phyloP scores from a whole-genome alignment of 306 rosid species.

The Acmispon strigosus region DNA sequence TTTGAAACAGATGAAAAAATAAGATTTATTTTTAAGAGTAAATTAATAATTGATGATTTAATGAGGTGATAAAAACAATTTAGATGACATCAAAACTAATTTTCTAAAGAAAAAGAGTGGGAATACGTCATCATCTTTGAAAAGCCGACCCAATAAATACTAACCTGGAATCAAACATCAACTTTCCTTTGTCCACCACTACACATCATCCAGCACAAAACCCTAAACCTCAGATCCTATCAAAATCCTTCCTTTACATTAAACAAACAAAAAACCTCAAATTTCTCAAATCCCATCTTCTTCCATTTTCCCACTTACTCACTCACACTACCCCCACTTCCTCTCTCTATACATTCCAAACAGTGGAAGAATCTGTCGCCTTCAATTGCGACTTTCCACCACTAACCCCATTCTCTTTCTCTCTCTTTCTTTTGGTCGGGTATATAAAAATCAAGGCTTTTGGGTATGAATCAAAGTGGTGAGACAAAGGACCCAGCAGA shows the following conservation, averaged over 20 bases:
- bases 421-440: constrained; percentile 17
- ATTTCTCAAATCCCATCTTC: constrained; percentile 2
- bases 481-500: constrained; percentile 55
- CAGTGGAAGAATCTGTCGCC: constrained; percentile 87
- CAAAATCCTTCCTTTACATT: neutral
- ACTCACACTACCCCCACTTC: constrained; percentile 41
- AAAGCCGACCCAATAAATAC: neutral
- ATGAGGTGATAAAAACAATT: too few species aligned
- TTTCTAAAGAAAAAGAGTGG: too few species aligned
- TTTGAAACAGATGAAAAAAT: too few species aligned
- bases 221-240: neutral
- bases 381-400: constrained; percentile 95
- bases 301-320: too few species aligned
- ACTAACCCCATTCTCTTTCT: constrained; percentile 32
- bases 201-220: neutral
- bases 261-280: constrained; percentile 27
- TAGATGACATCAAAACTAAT: too few species aligned
- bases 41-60: too few species aligned
- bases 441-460: constrained; percentile 51
- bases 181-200: neutral
- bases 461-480: constrained; percentile 59
- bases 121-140: too few species aligned
- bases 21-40: too few species aligned
- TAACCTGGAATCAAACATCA: neutral
- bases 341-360: constrained; percentile 26